These are phyloP conservation scores for Picea glauca DNA, from an alignment of 75 land plant species.

Conservation along the genomic window DNA sequence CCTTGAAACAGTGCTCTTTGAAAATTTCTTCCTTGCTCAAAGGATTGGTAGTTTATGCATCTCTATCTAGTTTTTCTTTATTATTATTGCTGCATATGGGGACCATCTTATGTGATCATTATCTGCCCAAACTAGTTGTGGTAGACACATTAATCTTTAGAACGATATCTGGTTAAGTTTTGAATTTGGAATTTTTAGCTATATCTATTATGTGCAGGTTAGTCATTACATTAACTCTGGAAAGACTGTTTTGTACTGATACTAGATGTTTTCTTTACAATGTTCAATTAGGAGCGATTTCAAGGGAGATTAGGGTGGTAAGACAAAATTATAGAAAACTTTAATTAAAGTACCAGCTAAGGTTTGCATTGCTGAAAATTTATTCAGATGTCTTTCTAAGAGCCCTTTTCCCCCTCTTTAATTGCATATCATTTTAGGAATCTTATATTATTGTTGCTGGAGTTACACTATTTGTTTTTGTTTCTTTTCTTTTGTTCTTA, in stretches of 20 bases:
- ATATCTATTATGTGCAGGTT: not conserved
- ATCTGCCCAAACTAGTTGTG: not conserved
- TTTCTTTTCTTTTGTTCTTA: too few species aligned
- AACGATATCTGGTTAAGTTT: not conserved
- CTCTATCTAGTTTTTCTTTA: not conserved
- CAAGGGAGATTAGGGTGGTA: not conserved
- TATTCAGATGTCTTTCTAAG: not conserved
- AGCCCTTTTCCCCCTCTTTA: not conserved
- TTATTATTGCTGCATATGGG: not conserved
- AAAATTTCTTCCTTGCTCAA: not conserved
- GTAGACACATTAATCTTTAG: not conserved
- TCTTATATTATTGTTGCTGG: too few species aligned
- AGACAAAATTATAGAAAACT: not conserved
- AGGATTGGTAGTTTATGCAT: not conserved
- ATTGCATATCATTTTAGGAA: too few species aligned
- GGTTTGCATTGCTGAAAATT: not conserved
- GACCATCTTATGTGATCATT: too few species aligned
- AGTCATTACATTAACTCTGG: not conserved
- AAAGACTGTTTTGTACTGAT: not conserved
- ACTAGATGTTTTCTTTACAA: not conserved
- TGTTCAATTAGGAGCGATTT: not conserved
- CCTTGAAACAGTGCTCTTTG: too few species aligned
- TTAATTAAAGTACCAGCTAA: not conserved
- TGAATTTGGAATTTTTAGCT: not conserved
- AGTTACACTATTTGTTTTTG: too few species aligned